phyloP scores from a whole-genome alignment of 2,329 filamentous ascomycete genomes.

The Cytospora piceicola region DNA sequence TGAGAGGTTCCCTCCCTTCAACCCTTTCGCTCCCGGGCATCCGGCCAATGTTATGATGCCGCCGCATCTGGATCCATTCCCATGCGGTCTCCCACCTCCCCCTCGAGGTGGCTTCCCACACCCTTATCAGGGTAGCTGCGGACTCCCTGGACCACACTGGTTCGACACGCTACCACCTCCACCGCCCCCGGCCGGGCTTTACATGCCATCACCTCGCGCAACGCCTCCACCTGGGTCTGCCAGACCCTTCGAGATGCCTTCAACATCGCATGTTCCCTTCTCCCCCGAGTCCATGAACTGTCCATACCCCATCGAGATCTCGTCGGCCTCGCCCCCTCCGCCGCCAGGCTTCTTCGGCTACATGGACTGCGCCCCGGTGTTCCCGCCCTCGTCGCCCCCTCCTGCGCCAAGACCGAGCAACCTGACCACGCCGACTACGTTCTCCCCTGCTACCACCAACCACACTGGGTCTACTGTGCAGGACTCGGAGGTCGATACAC shows the following conservation, averaged over 20 bases:
- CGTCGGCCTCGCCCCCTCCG: constrained; percentile 2
- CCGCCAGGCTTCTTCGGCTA: constrained; percentile 1
- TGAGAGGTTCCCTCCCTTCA: not conserved
- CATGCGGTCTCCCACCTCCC: not conserved
- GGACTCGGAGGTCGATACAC: constrained; percentile 3
- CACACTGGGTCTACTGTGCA: constrained; percentile 20
- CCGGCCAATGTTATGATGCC: not conserved
- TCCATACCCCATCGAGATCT: constrained; percentile 8
- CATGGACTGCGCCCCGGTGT: not conserved
- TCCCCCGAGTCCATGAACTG: not conserved
- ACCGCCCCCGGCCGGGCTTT: not conserved
- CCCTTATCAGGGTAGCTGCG: not conserved
- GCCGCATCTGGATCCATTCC: not conserved
- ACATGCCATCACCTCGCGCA: not conserved
- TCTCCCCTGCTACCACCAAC: constrained; percentile 24
- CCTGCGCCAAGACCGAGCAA: constrained; percentile 20
- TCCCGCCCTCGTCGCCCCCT: not conserved
- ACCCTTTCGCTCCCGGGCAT: constrained; percentile 14
- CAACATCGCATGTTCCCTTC: not conserved
- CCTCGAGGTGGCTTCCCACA: not conserved
- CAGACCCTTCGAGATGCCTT: not conserved
- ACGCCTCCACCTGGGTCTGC: not conserved
- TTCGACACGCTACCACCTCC: not conserved
- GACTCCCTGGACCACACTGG: not conserved
- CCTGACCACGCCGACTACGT: constrained; percentile 27